Evolutionary conservation across 768 basidiomycete genomes (phyloP).

Genomic region (Dioszegia crocea): DNA sequence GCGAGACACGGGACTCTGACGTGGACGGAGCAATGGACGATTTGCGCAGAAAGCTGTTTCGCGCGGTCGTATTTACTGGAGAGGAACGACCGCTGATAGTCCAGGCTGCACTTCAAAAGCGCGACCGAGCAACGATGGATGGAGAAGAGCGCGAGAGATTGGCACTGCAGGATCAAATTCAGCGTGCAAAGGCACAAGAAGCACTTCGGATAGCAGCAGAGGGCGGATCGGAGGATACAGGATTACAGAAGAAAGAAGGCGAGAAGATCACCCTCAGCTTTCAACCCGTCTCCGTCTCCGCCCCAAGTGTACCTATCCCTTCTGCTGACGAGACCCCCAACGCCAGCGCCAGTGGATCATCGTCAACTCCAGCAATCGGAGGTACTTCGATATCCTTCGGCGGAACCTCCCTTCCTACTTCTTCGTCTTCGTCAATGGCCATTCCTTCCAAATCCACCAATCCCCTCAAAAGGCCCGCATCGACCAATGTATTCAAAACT

Average conservation of each 20-base stretch:
- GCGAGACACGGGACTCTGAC: too few relatives aligned
- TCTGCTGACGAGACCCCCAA: background rate
- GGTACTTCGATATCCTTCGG: background rate
- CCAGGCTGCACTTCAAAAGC: slow-evolving; percentile 59
- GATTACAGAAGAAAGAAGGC: slow-evolving; percentile 41
- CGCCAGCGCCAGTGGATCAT: too few relatives aligned
- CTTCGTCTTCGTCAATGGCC: background rate
- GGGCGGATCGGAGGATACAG: slow-evolving; percentile 12
- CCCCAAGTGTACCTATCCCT: background rate
- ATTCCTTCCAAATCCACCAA: slow-evolving; percentile 9
- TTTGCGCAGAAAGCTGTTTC: too few relatives aligned
- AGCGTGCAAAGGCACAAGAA: slow-evolving; percentile 60
- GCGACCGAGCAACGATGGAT: slow-evolving; percentile 82
- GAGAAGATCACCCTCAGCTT: slow-evolving; percentile 39
- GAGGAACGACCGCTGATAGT: slow-evolving; percentile 36
- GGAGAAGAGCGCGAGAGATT: slow-evolving; percentile 91
- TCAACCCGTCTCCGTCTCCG: background rate
- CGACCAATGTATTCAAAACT: slow-evolving; percentile 57
- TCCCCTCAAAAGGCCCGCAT: slow-evolving; percentile 43
- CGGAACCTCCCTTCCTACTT: background rate
- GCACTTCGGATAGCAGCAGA: slow-evolving; percentile 13
- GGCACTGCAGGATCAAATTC: slow-evolving; percentile 89
- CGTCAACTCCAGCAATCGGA: background rate
- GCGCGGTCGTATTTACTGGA: too few relatives aligned
- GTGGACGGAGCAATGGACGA: too few relatives aligned